These are phyloP conservation scores for Termitomyces sp. DNA, from an alignment of 768 basidiomycete genomes.

Conservation along the genomic window DNA sequence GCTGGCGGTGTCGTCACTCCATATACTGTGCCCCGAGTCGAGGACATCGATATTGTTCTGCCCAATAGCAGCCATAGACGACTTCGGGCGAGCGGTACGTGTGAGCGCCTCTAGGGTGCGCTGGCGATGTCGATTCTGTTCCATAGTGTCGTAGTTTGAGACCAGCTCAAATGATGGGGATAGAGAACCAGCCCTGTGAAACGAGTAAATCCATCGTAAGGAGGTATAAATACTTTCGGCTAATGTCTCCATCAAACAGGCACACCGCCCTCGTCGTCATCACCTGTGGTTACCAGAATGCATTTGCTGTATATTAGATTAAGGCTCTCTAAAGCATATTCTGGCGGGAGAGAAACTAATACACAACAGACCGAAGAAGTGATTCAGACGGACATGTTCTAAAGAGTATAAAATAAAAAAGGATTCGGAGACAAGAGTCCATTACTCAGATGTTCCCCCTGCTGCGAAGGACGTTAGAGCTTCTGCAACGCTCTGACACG, in stretches of 20 bases:
- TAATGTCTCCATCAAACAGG: constrained; percentile 3
- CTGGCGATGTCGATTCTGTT: constrained; percentile 21
- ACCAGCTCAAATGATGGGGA: constrained; percentile 20
- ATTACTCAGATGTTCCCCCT: not conserved
- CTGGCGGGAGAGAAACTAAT: not conserved
- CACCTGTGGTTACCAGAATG: not conserved
- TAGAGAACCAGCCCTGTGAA: constrained; percentile 20
- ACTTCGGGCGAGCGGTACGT: constrained; percentile 11
- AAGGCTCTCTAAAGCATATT: not conserved
- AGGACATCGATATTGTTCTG: constrained; percentile 6
- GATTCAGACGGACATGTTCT: not conserved
- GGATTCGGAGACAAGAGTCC: not conserved
- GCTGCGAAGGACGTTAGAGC: constrained; percentile 25
- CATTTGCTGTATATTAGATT: not conserved
- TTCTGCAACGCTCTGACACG: constrained; percentile 32
- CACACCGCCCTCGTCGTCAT: not conserved
- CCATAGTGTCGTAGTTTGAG: constrained; percentile 18
- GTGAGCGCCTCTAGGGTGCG: constrained; percentile 22
- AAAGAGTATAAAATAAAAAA: not conserved
- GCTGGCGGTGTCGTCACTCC: constrained; percentile 16
- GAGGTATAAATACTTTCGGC: constrained; percentile 7
- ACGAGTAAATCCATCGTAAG: not conserved
- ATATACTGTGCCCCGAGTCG: constrained; percentile 16
- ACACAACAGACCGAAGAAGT: not conserved
- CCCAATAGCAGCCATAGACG: not conserved